Base-by-base conservation (phyloP, 257 asterid genomes). In the Fraxinus excelsior region DNA sequence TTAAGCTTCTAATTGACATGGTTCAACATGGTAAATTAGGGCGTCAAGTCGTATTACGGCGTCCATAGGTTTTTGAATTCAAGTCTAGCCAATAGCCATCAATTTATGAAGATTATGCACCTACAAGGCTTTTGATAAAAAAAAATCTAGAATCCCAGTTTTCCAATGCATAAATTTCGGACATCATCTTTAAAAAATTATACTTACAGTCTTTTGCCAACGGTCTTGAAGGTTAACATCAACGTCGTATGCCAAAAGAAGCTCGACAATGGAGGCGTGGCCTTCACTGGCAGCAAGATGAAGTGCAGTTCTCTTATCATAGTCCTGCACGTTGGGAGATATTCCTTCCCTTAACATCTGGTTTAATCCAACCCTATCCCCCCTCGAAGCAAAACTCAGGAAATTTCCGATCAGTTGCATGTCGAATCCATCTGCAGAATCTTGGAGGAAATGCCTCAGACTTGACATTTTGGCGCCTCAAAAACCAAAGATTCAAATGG, bases 281-380 rank as follows among this genome's bases (percentile, higher is more conserved):
- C 93, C 93, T 79, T 89, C 93, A 23, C 93, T 89, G 19, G 93
- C 93, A 5, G 93, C 93, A 58, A 87, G 91, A 80, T 89, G 93
- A 53, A 87, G 91, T 40, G 93, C 90, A 72, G 93, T 89, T 75
- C 93, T 77, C 23, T 76, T 79, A 14, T 89, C 91, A 70, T 89
- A 89, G 78, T 87, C 91, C 77, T 89, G 93, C 44, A 89, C 93
- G 76, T 89, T 72, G 66, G 93, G 93, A 0, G 87, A 73, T 68
- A 84, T 80, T 0, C 91, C 93, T 21, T 76, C 75, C 76, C 85
- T 85, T 76, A 89, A 68, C 93, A 89, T 87, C 81, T 82, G 85
- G 77, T 89, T 89, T 49, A 89, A 72, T 37, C 93, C 93, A 64
- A 89, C 90, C 82, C 93, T 87, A 71, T 89, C 93, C 8, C 91